Percentiles rank a stretch among this genome's conserved stretches.
Conservation (phyloP, 768 basidiomycete species). For the Pleurotus eryngii region DNA sequence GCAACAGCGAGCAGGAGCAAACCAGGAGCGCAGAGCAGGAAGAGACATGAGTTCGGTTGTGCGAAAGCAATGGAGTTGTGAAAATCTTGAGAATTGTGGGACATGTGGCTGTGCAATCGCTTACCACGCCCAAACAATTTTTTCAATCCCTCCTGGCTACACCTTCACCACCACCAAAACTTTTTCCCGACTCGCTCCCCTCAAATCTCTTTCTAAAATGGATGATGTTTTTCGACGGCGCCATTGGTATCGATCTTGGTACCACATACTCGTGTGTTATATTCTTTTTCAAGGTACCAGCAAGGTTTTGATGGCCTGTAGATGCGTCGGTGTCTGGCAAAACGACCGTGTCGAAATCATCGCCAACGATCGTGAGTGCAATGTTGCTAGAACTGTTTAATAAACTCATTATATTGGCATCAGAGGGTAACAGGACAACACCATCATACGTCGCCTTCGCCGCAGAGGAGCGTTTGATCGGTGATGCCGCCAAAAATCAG, state of each 20-base stretch:
- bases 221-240: conserved; percentile 92
- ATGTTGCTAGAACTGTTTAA: not conserved
- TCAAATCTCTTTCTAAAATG: conserved; percentile 53
- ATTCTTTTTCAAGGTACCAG: conserved; percentile 6
- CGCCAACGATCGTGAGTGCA: conserved; percentile 64
- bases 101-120: conserved; percentile 44
- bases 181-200: conserved; percentile 25
- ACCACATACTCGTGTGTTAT: conserved; percentile 85
- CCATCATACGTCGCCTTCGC: conserved; percentile 97
- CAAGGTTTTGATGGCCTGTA: conserved; percentile 27
- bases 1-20: conserved; percentile 30
- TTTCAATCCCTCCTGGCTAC: conserved; percentile 28
- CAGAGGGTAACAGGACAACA: conserved; percentile 86
- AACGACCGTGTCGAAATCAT: conserved; percentile 99
- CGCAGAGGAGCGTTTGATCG: conserved; percentile 94
- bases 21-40: conserved; percentile 32
- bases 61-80: conserved; percentile 31
- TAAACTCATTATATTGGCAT: not conserved
- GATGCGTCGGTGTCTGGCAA: conserved; percentile 99
- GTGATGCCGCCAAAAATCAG: conserved; percentile 98
- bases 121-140: conserved; percentile 58
- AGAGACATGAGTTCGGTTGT: conserved; percentile 10
- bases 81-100: conserved; percentile 15
- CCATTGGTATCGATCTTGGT: conserved; percentile 86
- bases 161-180: conserved; percentile 33